Evolutionary conservation across 139 green algal genomes (phyloP).

Genomic region (Chlorella sorokiniana): DNA sequence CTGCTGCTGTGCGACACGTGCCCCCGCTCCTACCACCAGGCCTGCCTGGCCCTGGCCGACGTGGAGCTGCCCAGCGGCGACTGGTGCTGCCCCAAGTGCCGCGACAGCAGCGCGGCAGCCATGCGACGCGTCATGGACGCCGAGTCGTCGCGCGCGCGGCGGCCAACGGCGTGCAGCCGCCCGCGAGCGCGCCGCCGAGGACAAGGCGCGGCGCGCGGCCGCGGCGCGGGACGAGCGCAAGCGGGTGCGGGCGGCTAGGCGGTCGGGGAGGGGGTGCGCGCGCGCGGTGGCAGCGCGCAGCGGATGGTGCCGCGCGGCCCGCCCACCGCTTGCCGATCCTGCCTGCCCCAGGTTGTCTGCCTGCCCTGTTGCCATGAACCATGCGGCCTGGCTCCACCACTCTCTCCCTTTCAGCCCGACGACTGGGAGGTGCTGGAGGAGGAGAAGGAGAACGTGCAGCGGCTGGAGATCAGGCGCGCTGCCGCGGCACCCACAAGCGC

Average conservation of each 20-base stretch:
- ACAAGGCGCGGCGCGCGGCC: not conserved
- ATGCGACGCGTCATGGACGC: constrained; percentile 46
- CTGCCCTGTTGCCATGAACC: not conserved
- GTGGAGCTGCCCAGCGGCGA: constrained; percentile 49
- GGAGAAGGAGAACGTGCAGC: constrained; percentile 32
- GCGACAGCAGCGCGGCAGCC: constrained; percentile 37
- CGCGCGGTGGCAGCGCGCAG: too few relatives aligned
- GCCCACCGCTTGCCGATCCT: too few relatives aligned
- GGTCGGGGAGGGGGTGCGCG: not conserved
- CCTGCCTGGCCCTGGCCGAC: constrained; percentile 49
- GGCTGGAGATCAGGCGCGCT: constrained; percentile 21
- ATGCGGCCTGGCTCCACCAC: not conserved
- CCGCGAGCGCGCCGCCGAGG: constrained; percentile 38
- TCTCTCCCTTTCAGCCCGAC: not conserved
- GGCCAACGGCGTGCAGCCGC: constrained; percentile 16
- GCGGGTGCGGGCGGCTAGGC: not conserved
- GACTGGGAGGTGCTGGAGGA: constrained; percentile 52
- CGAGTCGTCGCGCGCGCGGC: constrained; percentile 34
- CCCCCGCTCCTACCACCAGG: constrained; percentile 55
- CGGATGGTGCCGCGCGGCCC: too few relatives aligned
- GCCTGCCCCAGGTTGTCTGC: not conserved
- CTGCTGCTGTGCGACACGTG: constrained; percentile 64
- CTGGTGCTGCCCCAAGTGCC: constrained; percentile 60
- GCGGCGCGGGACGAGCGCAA: not conserved
- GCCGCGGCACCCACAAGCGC: too few relatives aligned